Base-by-base conservation (phyloP, 495 filamentous ascomycete genomes). In the Penicillium cinerascens region DNA sequence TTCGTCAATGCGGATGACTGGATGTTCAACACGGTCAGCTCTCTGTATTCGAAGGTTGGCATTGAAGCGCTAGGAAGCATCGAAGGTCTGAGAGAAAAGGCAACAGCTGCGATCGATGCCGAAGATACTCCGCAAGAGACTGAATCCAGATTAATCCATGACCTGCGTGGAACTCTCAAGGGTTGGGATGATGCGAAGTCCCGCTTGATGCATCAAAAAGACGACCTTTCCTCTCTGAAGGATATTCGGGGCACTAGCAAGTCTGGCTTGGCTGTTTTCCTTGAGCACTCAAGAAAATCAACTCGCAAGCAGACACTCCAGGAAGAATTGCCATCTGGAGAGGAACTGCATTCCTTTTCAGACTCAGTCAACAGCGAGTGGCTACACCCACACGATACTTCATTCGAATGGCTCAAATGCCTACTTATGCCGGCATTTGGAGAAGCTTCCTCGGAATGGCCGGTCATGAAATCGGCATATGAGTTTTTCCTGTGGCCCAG, bases 261-360 rank as follows among this genome's bases (percentile, higher is more conserved):
- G 71, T 58, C 82, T 70, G 66, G 87, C 61, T 70, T 92, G 9
- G 80, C 86, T 13, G 83, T 88, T 4, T 93, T 95, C 53, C 77
- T 92, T 5, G 88, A 91, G 45, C 84, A 92, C 59, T 84, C 89
- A 1, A 88, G 86, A 47, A 78, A 83, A 11, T 78, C 79, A 10
- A 68, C 77, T 9, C 78, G 78, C 56, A 81, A 81, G 51, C 60
- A 72, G 6, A 61, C 67, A 1, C 66, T 76, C n/a, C 74, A 73
- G 17, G 69, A 80, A 16, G 58, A 67, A 1, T 80, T 92, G 25
- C 69, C 79, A 15, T 82, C 81, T 16, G 72, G 77, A 6, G 76
- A 79, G 35, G 78, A 81, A 3, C 59, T 95, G 1, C 72, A 74
- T 25, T 49, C 49, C 2, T 90, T 90, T 58, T 72, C 80, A 0